Percentiles rank a stretch among this genome's conserved stretches.
phyloP scores from a whole-genome alignment of 2,329 filamentous ascomycete genomes.

The Aspergillus awamori region DNA sequence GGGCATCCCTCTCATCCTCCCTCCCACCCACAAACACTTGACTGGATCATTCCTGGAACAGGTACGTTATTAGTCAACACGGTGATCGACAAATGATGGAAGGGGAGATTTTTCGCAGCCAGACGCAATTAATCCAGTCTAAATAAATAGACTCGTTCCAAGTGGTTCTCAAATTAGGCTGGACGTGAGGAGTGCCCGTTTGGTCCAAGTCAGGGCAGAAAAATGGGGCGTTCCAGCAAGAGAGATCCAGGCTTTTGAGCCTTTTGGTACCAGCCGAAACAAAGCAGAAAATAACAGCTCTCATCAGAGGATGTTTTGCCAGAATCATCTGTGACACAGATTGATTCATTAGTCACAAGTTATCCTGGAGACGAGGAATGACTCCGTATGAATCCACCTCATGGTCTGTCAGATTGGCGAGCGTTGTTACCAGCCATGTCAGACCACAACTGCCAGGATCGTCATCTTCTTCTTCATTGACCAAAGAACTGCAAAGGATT shows the following conservation, averaged over 20 bases:
- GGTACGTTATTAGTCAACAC: constrained; percentile 14
- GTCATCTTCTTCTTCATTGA: background rate
- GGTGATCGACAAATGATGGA: constrained; percentile 23
- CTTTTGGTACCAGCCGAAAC: background rate
- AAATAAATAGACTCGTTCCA: constrained; percentile 15
- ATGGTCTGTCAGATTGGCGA: background rate
- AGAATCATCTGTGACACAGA: background rate
- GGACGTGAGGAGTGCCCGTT: constrained; percentile 16
- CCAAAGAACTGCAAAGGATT: background rate
- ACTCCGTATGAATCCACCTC: background rate
- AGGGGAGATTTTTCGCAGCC: constrained; percentile 9
- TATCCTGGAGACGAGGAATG: background rate
- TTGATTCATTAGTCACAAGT: background rate
- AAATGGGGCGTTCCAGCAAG: constrained; percentile 4
- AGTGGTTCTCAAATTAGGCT: constrained; percentile 16
- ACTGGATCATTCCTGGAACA: constrained; percentile 21
- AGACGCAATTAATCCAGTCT: constrained; percentile 8
- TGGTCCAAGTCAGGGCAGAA: constrained; percentile 10
- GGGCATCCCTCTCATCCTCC: too few relatives aligned
- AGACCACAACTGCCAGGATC: background rate
- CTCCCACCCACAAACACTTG: constrained; percentile 1
- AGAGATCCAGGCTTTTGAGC: constrained; percentile 6
- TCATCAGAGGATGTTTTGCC: background rate
- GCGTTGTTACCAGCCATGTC: background rate
- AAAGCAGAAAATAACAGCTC: background rate